Evolutionary conservation across 495 filamentous ascomycete genomes (phyloP).

Genomic region (Neurospora discreta): DNA sequence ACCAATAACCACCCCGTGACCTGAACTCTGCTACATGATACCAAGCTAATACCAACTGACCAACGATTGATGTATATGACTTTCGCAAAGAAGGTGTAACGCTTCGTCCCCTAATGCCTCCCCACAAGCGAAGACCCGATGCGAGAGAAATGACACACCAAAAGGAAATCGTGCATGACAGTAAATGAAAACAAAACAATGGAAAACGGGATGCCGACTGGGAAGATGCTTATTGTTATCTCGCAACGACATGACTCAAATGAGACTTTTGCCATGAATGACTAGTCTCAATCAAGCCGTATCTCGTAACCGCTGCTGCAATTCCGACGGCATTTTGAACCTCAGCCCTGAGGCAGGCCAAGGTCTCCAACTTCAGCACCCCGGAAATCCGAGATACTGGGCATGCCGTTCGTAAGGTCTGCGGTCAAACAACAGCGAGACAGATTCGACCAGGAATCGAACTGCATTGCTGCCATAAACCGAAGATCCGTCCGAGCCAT

Average conservation of each 20-base stretch:
- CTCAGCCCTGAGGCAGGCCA: constrained; percentile 1
- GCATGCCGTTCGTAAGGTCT: constrained; percentile 24
- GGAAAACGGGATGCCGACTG: constrained; percentile 6
- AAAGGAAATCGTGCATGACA: constrained; percentile 11
- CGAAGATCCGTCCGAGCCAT: constrained; percentile 11
- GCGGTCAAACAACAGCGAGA: background rate
- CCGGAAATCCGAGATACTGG: constrained; percentile 16
- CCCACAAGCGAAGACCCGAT: constrained; percentile 31
- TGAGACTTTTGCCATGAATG: background rate
- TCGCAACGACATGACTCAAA: constrained; percentile 6
- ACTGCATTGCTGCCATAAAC: background rate
- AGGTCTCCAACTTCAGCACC: constrained; percentile 10
- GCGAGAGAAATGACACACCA: constrained; percentile 18
- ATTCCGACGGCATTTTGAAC: constrained; percentile 1
- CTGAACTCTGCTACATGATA: background rate
- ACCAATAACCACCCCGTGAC: background rate
- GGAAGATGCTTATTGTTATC: constrained; percentile 6
- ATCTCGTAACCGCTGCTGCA: constrained; percentile 8
- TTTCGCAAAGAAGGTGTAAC: background rate
- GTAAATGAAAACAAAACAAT: constrained; percentile 14
- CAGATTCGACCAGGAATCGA: background rate
- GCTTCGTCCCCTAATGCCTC: constrained; percentile 28
- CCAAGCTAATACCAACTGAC: background rate
- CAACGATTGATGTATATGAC: background rate
- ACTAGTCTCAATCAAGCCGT: background rate